Percentiles rank a stretch among this genome's conserved stretches.
phyloP scores from a whole-genome alignment of 1,139 yeast species.

The Protomyces gravidus region DNA sequence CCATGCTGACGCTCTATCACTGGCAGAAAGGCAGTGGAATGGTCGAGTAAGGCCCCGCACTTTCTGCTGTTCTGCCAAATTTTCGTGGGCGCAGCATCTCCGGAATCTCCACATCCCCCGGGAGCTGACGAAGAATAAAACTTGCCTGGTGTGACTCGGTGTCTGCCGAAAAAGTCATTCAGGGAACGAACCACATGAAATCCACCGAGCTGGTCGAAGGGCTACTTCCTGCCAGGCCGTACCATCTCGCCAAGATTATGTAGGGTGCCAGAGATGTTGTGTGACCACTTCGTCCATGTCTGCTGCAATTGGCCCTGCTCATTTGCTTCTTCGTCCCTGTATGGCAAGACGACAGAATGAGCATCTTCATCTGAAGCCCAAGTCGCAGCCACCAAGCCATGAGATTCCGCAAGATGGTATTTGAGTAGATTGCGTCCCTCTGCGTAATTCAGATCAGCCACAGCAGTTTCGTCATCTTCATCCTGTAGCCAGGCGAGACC shows the following conservation, averaged over 20 bases:
- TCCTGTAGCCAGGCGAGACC: constrained; percentile 53
- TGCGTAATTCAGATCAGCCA: neutral
- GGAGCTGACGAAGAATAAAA: too few species aligned
- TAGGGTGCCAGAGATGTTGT: neutral
- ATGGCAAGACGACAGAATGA: neutral
- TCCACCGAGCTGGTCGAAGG: too few species aligned
- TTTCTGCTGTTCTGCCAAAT: too few species aligned
- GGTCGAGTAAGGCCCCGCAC: too few species aligned
- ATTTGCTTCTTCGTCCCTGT: neutral
- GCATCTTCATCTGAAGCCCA: neutral
- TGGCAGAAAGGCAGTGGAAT: too few species aligned
- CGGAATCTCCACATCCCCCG: too few species aligned
- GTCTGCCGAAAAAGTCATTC: too few species aligned
- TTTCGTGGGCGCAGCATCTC: too few species aligned
- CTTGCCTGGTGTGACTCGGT: too few species aligned
- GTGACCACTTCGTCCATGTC: neutral
- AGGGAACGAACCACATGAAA: too few species aligned
- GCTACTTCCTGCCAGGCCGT: too few species aligned
- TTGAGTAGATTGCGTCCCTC: neutral
- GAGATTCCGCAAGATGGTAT: neutral
- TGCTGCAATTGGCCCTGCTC: neutral
- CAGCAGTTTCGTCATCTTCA: neutral
- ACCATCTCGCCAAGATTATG: neutral
- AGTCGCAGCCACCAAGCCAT: neutral
- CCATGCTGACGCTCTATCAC: too few species aligned